Base-by-base conservation (phyloP, 768 basidiomycete species). In the Boletus huronensis region DNA sequence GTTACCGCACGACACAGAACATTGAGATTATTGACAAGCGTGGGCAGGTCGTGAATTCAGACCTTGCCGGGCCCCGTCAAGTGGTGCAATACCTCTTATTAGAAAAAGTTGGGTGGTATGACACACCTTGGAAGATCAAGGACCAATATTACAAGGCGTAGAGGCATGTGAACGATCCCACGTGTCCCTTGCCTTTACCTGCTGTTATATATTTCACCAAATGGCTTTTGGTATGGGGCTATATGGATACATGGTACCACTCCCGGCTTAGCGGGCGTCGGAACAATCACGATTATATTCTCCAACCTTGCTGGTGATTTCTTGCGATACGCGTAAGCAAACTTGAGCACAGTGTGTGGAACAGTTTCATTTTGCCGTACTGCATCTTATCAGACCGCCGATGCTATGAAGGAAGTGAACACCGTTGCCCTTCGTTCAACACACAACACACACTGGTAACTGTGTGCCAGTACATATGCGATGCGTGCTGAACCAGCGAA, bases 41-140 rank as follows among this genome's bases (percentile, higher is more conserved):
- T 36, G 66, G 68, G 21, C 64, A 48, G 41, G 29, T 47, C 7
- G 31, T 64, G 8, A 36, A 61, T 6, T 54, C 63, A 13, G 55
- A 61, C 31, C 29, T 67, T 29, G 56, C 72, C 8, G 63, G 65
- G 23, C 53, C 75, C 2, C 70, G 68, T 42, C 65, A 69, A n/a
- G 73, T 80, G n/a, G 76, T 64, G 4, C 69, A 80, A 61, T 74
- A 79, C 50, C 64, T 81, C 6, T 61, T 79, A 5, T 63, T 80
- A 49, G 79, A 80, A 71, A 90, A 86, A 64, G 75, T 80, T 48
- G 82, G 84, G 72, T 90, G 87, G 87, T 82, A 82, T 52, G 79
- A 83, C 50, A 73, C 74, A 0, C 82, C 85, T 3, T 88, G 87
- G 87, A 70, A 75, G 52, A 75, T 88, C 60, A 77, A 82, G 57